These are phyloP conservation scores for Acanthamoeba lenticulata DNA, from an alignment of 208 protist genomes.

Conservation along the genomic window DNA sequence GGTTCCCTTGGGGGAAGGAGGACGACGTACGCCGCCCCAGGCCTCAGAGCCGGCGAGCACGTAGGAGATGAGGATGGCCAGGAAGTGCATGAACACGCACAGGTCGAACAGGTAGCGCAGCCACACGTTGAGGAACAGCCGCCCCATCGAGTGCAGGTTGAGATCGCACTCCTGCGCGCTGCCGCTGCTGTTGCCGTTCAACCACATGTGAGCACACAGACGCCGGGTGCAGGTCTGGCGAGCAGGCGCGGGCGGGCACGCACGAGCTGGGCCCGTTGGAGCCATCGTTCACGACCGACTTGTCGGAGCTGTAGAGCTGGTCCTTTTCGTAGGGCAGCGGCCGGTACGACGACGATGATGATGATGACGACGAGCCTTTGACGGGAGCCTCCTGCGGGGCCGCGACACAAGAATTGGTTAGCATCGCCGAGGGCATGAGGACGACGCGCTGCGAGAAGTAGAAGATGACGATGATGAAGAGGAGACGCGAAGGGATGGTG, in stretches of 20 bases:
- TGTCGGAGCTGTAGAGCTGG: constrained; percentile 15
- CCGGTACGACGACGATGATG: not conserved
- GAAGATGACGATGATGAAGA: not conserved
- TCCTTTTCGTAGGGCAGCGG: constrained; percentile 21
- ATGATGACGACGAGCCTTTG: too few relatives aligned
- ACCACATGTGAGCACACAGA: not conserved
- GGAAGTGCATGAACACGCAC: constrained; percentile 76
- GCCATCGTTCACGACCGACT: not conserved
- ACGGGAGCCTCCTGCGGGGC: not conserved
- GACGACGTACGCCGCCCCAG: constrained; percentile 56
- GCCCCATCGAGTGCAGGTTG: constrained; percentile 76
- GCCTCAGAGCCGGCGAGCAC: constrained; percentile 76
- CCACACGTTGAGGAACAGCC: constrained; percentile 68
- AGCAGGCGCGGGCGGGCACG: not conserved
- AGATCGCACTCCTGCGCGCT: constrained; percentile 3
- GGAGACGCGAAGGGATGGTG: not conserved
- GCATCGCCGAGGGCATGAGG: too few relatives aligned
- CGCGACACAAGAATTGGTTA: too few relatives aligned
- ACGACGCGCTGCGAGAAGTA: not conserved
- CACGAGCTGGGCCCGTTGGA: not conserved
- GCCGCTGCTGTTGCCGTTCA: not conserved
- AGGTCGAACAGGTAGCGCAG: constrained; percentile 70
- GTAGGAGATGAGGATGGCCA: constrained; percentile 83
- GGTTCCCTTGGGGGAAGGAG: not conserved
- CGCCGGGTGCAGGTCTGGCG: not conserved